These are phyloP conservation scores for Mucuna pruriens DNA, from an alignment of 306 rosid species.

Conservation along the genomic window DNA sequence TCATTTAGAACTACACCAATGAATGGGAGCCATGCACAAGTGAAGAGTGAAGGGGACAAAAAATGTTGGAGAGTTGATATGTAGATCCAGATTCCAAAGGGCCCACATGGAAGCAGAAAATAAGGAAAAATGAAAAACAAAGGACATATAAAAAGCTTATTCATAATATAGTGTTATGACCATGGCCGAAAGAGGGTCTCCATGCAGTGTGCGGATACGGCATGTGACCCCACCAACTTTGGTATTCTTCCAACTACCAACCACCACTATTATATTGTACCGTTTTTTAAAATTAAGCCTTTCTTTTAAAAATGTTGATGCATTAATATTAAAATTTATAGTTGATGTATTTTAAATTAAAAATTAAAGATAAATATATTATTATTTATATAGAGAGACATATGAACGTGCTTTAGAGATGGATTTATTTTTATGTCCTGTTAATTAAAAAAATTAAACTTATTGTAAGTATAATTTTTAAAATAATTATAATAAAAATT, in stretches of 20 bases:
- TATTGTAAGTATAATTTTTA: too few relatives aligned
- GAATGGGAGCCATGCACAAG: conserved; percentile 20
- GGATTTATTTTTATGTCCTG: background rate
- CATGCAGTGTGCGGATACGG: conserved; percentile 1
- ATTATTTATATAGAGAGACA: too few relatives aligned
- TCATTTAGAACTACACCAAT: background rate
- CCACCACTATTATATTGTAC: background rate
- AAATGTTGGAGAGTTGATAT: conserved; percentile 37
- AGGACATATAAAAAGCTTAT: conserved; percentile 21
- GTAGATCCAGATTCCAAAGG: conserved; percentile 32
- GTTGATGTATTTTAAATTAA: background rate
- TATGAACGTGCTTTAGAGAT: background rate
- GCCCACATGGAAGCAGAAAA: conserved; percentile 5
- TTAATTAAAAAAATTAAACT: too few relatives aligned
- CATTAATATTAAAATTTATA: background rate
- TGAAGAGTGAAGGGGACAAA: conserved; percentile 13
- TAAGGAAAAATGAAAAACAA: background rate
- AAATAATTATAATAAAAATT: too few relatives aligned
- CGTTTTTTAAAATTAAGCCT: too few relatives aligned
- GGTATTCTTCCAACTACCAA: conserved; percentile 1
- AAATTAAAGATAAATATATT: background rate
- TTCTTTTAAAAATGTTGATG: background rate
- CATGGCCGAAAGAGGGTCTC: conserved; percentile 33
- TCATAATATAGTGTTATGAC: conserved; percentile 24
- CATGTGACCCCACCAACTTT: conserved; percentile 33